These are phyloP conservation scores for Sarcodon sp. DNA, from an alignment of 768 basidiomycete species.

Conservation along the genomic window DNA sequence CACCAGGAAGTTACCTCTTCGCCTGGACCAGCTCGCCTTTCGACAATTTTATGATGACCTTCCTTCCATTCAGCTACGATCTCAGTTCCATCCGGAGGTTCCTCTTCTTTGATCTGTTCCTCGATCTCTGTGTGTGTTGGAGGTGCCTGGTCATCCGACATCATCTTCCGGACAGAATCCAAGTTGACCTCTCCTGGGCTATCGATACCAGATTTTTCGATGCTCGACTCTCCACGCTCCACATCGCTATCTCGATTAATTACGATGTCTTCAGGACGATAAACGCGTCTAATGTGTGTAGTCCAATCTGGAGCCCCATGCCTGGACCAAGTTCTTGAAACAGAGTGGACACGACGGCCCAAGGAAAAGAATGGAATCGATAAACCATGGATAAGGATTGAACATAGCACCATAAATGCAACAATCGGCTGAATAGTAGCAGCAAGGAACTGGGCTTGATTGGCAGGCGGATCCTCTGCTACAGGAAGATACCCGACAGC, in stretches of 20 bases:
- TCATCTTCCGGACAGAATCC: constrained; percentile 6
- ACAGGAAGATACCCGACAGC: constrained; percentile 49
- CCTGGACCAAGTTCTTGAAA: constrained; percentile 85
- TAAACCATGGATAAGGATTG: constrained; percentile 78
- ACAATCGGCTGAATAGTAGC: constrained; percentile 85
- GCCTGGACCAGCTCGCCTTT: constrained; percentile 41
- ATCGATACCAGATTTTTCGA: constrained; percentile 13
- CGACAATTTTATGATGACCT: constrained; percentile 53
- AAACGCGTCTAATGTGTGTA: constrained; percentile 57
- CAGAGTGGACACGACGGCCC: constrained; percentile 80
- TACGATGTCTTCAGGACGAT: constrained; percentile 63
- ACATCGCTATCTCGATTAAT: constrained; percentile 70
- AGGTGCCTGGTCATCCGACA: neutral
- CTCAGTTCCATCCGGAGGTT: constrained; percentile 31
- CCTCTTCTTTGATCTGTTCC: constrained; percentile 18
- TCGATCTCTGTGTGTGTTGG: constrained; percentile 5
- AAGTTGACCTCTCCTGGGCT: constrained; percentile 6
- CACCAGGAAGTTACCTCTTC: constrained; percentile 42
- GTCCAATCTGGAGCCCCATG: constrained; percentile 75
- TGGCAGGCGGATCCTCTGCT: constrained; percentile 29
- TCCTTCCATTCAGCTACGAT: constrained; percentile 53
- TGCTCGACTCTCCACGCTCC: constrained; percentile 31
- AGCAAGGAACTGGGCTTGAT: constrained; percentile 53
- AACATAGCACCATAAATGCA: constrained; percentile 88
- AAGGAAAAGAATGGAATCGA: constrained; percentile 94